phyloP scores from a whole-genome alignment of 257 asterid species.

The Plantago major region DNA sequence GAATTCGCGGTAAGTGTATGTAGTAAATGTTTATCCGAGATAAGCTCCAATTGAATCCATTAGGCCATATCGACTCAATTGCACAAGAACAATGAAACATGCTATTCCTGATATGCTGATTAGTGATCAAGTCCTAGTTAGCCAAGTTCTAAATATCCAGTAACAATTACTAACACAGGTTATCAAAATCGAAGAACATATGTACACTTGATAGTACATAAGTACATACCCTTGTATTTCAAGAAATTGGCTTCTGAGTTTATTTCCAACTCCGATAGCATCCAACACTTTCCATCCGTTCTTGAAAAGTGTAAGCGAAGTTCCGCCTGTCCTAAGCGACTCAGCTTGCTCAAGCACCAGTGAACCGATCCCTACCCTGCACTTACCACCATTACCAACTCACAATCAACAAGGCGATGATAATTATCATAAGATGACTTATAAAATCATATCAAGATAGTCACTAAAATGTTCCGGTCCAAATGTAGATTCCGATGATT shows the following conservation, averaged over 20 bases:
- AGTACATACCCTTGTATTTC: conserved; percentile 66
- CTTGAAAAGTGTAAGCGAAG: conserved; percentile 71
- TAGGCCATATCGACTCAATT: not conserved
- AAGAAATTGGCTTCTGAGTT: conserved; percentile 65
- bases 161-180: too few species aligned
- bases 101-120: too few species aligned
- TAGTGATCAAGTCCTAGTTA: too few species aligned
- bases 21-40: too few species aligned
- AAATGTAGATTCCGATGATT: too few species aligned
- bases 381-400: not conserved
- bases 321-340: conserved; percentile 71
- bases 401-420: not conserved
- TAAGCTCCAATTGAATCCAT: not conserved
- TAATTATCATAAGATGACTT: not conserved
- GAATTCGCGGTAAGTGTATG: too few species aligned
- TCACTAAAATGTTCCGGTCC: not conserved
- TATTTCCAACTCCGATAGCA: conserved; percentile 69
- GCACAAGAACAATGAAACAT: not conserved
- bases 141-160: too few species aligned
- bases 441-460: not conserved
- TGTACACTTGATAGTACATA: too few species aligned
- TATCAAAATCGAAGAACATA: conserved; percentile 1
- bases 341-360: conserved; percentile 78
- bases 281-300: conserved; percentile 92
- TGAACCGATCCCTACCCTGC: conserved; percentile 65